Conservation (phyloP, 805 yeast genomes). For the Ogataea zsoltii region DNA sequence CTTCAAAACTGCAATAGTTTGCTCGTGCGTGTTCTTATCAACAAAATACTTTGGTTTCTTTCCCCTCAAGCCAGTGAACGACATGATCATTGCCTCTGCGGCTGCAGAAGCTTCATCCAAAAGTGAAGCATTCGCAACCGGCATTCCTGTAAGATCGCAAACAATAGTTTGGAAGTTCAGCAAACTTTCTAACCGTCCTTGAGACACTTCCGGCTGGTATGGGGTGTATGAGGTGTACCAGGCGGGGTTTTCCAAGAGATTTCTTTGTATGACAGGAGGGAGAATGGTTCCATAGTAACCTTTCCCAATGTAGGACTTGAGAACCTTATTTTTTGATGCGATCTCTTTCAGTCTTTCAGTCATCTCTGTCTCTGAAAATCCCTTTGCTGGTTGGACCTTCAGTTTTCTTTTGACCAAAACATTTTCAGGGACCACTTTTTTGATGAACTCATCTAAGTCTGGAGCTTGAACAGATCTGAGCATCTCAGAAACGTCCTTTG, state of each 20-base stretch:
- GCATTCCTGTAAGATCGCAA: slow-evolving; percentile 87
- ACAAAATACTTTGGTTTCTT: slow-evolving; percentile 71
- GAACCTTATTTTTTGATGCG: slow-evolving; percentile 73
- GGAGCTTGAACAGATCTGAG: slow-evolving; percentile 60
- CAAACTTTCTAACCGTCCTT: slow-evolving; percentile 89
- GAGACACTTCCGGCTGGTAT: slow-evolving; percentile 97
- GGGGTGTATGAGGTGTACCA: slow-evolving; percentile 99
- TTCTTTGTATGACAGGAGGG: slow-evolving; percentile 93
- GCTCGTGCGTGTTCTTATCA: slow-evolving; percentile 78
- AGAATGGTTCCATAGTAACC: slow-evolving; percentile 90
- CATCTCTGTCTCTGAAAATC: slow-evolving; percentile 83
- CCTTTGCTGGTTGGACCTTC: slow-evolving; percentile 64
- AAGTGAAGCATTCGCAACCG: slow-evolving; percentile 92
- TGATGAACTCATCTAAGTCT: slow-evolving; percentile 70
- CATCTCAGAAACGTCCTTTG: slow-evolving; percentile 65
- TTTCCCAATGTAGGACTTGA: slow-evolving; percentile 82
- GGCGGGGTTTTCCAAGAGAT: slow-evolving; percentile 88
- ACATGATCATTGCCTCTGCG: slow-evolving; percentile 91
- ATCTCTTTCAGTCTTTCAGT: slow-evolving; percentile 62
- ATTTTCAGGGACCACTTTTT: slow-evolving; percentile 73
- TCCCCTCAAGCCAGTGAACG: slow-evolving; percentile 65
- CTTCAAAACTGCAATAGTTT: slow-evolving; percentile 75
- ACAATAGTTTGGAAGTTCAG: slow-evolving; percentile 92
- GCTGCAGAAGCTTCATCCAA: slow-evolving; percentile 98
- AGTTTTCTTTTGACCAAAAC: slow-evolving; percentile 71